Evolutionary conservation across 306 rosid genomes (phyloP).

Genomic region (Pyrus bretschneideri): DNA sequence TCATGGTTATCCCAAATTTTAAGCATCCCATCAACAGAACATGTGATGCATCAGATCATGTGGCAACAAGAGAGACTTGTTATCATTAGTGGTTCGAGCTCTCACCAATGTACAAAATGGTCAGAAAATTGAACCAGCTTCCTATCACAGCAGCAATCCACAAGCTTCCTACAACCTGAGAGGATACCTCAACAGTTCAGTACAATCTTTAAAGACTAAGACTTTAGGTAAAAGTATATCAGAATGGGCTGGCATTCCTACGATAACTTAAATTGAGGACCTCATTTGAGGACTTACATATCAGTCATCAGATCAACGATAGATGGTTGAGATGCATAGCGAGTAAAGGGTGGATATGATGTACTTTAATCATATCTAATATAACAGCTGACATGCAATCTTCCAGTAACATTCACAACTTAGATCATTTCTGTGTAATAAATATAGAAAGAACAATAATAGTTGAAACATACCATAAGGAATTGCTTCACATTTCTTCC

Average conservation of each 20-base stretch:
- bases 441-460: not conserved
- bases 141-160: conserved; percentile 69
- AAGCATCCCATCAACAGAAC: not conserved
- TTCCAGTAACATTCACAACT: not conserved
- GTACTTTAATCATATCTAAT: not conserved
- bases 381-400: not conserved
- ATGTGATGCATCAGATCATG: not conserved
- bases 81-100: not conserved
- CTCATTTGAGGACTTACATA: not conserved
- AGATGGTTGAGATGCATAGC: not conserved
- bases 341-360: not conserved
- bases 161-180: conserved; percentile 59
- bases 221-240: not conserved
- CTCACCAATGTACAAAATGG: conserved; percentile 85
- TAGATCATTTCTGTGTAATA: not conserved
- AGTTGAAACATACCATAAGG: conserved; percentile 42
- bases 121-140: conserved; percentile 82
- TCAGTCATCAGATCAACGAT: not conserved
- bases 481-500: conserved; percentile 74
- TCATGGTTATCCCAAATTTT: not conserved
- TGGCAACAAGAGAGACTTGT: not conserved
- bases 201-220: conserved; percentile 8
- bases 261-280: not conserved
- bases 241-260: not conserved
- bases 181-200: conserved; percentile 16